Evolutionary conservation across 805 yeast genomes (phyloP).

Genomic region (Kazachstania bromeliacearum): DNA sequence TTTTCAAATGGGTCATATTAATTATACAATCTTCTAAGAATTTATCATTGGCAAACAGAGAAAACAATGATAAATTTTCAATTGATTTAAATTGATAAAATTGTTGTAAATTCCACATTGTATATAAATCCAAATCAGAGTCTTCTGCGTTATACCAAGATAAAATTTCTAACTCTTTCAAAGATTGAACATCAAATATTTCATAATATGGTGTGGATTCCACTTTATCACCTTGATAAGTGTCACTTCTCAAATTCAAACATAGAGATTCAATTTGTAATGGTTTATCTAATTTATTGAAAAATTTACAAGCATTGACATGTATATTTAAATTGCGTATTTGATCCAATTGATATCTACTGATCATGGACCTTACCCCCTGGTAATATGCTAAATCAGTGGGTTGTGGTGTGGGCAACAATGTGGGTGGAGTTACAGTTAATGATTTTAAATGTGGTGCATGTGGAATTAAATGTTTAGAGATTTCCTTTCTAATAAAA

Average conservation of each 20-base stretch:
- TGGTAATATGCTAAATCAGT: conserved; percentile 11
- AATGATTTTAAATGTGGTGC: conserved; percentile 14
- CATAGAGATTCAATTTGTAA: conserved; percentile 17
- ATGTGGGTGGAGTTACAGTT: conserved; percentile 20
- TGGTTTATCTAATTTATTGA: conserved; percentile 13
- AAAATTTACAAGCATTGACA: conserved; percentile 20
- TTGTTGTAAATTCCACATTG: conserved; percentile 20
- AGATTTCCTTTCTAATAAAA: conserved; percentile 15
- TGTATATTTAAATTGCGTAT: conserved; percentile 19
- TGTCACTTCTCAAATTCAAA: conserved; percentile 25
- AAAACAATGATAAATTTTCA: conserved; percentile 27
- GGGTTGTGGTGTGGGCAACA: conserved; percentile 14
- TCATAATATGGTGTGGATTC: conserved; percentile 15
- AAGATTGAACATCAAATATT: conserved; percentile 23
- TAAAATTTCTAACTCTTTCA: conserved; percentile 28
- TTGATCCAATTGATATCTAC: conserved; percentile 13
- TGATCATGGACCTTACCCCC: conserved; percentile 6
- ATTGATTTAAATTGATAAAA: conserved; percentile 26
- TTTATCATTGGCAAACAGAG: conserved; percentile 21
- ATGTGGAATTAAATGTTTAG: conserved; percentile 9
- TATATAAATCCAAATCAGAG: conserved; percentile 14
- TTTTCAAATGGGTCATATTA: conserved; percentile 19
- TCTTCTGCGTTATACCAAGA: conserved; percentile 30
- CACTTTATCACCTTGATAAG: conserved; percentile 9
- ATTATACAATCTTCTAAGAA: conserved; percentile 21